A percentile compares a stretch with the other conserved stretches of the same genome.
Evolutionary conservation across 2,329 filamentous ascomycete species (phyloP).

Genomic region (Dothistroma septosporum): DNA sequence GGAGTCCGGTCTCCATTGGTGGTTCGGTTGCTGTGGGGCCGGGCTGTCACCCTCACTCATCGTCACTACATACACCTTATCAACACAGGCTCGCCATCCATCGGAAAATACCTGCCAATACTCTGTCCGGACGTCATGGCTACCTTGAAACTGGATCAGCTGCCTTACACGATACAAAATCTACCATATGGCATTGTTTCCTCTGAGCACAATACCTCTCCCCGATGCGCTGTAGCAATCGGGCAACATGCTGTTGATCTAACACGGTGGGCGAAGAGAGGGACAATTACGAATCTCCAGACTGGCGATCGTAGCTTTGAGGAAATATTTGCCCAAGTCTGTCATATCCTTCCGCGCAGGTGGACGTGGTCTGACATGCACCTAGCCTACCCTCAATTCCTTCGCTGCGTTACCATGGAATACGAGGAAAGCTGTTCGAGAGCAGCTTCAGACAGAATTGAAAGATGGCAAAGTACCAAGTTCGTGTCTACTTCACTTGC

Average conservation of each 20-base stretch:
- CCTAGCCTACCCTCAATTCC: constrained; percentile 44
- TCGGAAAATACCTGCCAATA: background rate
- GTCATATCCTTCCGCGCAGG: background rate
- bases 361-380: background rate
- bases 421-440: constrained; percentile 38
- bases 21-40: background rate
- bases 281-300: constrained; percentile 20
- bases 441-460: constrained; percentile 39
- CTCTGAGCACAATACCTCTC: constrained; percentile 21
- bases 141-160: constrained; percentile 20
- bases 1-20: background rate
- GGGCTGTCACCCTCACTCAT: background rate
- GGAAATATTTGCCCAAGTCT: constrained; percentile 23
- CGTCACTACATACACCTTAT: background rate
- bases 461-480: constrained; percentile 26
- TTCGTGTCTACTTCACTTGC: constrained; percentile 35
- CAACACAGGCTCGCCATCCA: background rate
- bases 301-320: constrained; percentile 16
- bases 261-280: constrained; percentile 22
- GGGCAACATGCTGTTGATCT: constrained; percentile 31
- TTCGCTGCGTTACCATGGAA: constrained; percentile 47
- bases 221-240: constrained; percentile 32
- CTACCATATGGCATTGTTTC: constrained; percentile 33
- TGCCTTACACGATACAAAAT: constrained; percentile 29
- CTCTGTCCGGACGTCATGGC: constrained; percentile 15